A percentile compares a stretch with the other conserved stretches of the same genome.
Conservation (phyloP, 2,329 filamentous ascomycete genomes). For the Fusarium nygamai region DNA sequence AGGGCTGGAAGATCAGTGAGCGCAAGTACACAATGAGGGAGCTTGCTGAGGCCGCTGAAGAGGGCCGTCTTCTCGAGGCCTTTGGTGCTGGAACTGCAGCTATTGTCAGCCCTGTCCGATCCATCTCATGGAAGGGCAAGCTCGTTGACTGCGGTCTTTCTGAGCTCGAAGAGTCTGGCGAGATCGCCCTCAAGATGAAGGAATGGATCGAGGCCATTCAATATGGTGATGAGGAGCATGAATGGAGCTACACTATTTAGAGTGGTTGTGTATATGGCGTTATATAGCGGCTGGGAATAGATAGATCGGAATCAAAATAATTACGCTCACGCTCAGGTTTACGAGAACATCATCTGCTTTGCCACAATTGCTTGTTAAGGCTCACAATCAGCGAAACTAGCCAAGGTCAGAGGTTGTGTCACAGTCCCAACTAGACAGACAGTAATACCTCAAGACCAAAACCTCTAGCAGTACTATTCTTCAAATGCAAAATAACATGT, state of each 20-base stretch:
- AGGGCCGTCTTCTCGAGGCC: conserved; percentile 89
- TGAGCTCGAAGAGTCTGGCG: conserved; percentile 85
- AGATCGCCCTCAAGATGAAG: conserved; percentile 88
- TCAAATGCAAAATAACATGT: conserved; percentile 37
- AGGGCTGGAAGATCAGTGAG: conserved; percentile 91
- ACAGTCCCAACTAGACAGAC: conserved; percentile 26
- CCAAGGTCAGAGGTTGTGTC: conserved; percentile 2
- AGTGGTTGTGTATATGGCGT: conserved; percentile 23
- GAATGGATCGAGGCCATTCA: conserved; percentile 96
- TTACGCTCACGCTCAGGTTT: conserved; percentile 17
- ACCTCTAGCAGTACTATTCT: conserved; percentile 45
- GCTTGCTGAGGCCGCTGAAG: conserved; percentile 79
- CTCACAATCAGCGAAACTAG: conserved; percentile 22
- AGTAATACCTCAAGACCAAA: conserved; percentile 20
- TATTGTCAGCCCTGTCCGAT: conserved; percentile 89
- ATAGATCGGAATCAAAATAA: conserved; percentile 27
- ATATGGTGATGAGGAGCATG: conserved; percentile 91
- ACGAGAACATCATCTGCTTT: conserved; percentile 10
- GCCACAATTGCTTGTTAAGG: conserved; percentile 26
- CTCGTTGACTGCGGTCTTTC: conserved; percentile 84
- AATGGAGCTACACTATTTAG: conserved; percentile 77
- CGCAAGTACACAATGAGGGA: conserved; percentile 93
- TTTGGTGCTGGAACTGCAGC: conserved; percentile 95
- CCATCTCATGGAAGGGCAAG: conserved; percentile 87
- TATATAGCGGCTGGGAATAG: conserved; percentile 29